These are phyloP conservation scores for Fomitiporia mediterranea DNA, from an alignment of 1,284 basidiomycete species.

Conservation along the genomic window DNA sequence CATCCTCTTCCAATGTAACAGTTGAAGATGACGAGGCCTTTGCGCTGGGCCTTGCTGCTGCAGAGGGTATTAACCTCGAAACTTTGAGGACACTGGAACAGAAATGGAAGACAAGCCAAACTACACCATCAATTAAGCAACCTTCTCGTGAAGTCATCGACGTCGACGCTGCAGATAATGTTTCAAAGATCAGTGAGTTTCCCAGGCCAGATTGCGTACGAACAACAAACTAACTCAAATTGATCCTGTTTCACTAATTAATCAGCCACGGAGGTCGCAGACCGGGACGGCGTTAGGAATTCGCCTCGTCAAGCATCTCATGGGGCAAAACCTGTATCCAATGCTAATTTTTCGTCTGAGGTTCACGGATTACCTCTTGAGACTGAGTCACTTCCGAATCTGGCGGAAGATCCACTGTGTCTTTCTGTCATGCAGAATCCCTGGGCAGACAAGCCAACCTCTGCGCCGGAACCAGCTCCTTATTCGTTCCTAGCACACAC, in stretches of 20 bases:
- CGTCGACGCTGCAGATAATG: conserved; percentile 9
- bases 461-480: conserved; percentile 43
- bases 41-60: conserved; percentile 12
- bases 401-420: conserved; percentile 15
- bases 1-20: conserved; percentile 3
- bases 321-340: background rate
- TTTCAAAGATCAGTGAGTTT: background rate
- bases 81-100: conserved; percentile 13
- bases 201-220: background rate
- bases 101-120: conserved; percentile 13
- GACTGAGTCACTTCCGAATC: conserved; percentile 8
- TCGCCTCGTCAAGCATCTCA: background rate
- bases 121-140: conserved; percentile 4
- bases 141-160: conserved; percentile 17
- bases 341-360: background rate
- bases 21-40: conserved; percentile 14
- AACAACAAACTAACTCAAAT: background rate
- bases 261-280: background rate
- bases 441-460: conserved; percentile 2
- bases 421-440: conserved; percentile 11
- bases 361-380: background rate
- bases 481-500: conserved; percentile 82
- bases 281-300: background rate
- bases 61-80: conserved; percentile 17
- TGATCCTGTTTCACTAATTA: background rate